Conservation (phyloP, 2,329 filamentous ascomycete species). For the Monilinia vaccinii-corymbosi region DNA sequence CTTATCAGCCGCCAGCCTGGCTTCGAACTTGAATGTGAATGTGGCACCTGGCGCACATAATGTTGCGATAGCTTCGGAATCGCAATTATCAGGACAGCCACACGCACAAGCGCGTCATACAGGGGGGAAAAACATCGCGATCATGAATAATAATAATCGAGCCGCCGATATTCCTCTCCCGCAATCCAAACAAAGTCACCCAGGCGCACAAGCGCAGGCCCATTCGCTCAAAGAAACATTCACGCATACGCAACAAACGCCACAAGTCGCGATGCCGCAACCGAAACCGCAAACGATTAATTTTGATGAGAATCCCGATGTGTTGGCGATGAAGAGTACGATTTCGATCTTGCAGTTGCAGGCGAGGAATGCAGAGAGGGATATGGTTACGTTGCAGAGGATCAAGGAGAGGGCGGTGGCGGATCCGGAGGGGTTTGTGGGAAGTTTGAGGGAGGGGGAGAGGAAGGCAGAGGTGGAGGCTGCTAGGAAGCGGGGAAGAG, state of each 20-base stretch:
- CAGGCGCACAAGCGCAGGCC: conserved; percentile 18
- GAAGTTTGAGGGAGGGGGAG: conserved; percentile 56
- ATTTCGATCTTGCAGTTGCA: conserved; percentile 85
- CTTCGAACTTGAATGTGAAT: conserved; percentile 1
- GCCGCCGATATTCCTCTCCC: background rate
- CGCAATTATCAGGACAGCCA: background rate
- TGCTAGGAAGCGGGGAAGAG: conserved; percentile 24
- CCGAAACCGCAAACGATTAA: conserved; percentile 41
- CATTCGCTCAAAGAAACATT: conserved; percentile 24
- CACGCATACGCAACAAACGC: conserved; percentile 37
- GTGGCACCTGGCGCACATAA: background rate
- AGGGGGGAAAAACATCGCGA: background rate
- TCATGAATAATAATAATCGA: conserved; percentile 3
- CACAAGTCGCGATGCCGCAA: conserved; percentile 34
- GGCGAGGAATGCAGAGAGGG: conserved; percentile 64
- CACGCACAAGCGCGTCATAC: background rate
- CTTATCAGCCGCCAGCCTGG: conserved; percentile 17
- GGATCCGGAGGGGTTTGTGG: conserved; percentile 63
- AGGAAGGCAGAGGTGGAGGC: conserved; percentile 33
- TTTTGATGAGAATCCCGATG: conserved; percentile 67
- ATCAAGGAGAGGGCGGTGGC: conserved; percentile 63
- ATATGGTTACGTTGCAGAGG: conserved; percentile 60
- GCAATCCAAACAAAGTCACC: background rate
- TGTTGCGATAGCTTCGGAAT: background rate
- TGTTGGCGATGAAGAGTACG: conserved; percentile 74